phyloP scores from a whole-genome alignment of 345 rosid genomes.

The Ceriops tagal region DNA sequence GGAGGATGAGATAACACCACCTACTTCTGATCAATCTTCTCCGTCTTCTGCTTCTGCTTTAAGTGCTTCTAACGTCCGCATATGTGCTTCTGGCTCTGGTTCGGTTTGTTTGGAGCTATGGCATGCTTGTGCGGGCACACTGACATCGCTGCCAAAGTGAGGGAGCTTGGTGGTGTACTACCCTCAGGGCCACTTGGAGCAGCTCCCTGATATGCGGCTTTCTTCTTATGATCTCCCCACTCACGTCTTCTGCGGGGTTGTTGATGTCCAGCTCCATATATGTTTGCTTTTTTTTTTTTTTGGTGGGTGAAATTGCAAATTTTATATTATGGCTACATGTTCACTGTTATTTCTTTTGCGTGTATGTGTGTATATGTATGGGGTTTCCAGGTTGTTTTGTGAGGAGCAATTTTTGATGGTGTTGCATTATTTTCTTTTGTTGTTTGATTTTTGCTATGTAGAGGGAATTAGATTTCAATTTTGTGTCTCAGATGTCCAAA shows the following conservation, averaged over 20 bases:
- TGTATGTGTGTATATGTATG: not conserved
- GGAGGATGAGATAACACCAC: constrained; percentile 68
- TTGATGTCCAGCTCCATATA: constrained; percentile 94
- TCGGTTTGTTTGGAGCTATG: constrained; percentile 87
- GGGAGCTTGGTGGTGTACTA: constrained; percentile 80
- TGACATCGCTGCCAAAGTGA: constrained; percentile 75
- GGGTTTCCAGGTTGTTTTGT: not conserved
- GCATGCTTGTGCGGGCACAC: constrained; percentile 99
- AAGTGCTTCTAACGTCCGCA: constrained; percentile 25
- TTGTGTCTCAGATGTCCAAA: not conserved
- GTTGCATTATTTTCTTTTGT: not conserved
- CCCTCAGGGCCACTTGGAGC: constrained; percentile 95
- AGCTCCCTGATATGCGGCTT: constrained; percentile 62
- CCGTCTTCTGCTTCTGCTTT: constrained; percentile 48
- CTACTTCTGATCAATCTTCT: constrained; percentile 54
- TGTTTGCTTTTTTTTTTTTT: constrained; percentile 2
- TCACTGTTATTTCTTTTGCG: no score
- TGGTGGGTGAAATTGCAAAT: no score
- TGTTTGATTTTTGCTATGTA: not conserved
- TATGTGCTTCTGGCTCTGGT: constrained; percentile 29
- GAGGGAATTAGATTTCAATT: constrained; percentile 9
- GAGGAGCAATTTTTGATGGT: not conserved
- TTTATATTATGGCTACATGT: no score
- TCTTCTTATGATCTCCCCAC: constrained; percentile 61
- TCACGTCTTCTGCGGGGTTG: constrained; percentile 84